Evolutionary conservation across 805 yeast species (phyloP).

Genomic region (Pichia nakasei): DNA sequence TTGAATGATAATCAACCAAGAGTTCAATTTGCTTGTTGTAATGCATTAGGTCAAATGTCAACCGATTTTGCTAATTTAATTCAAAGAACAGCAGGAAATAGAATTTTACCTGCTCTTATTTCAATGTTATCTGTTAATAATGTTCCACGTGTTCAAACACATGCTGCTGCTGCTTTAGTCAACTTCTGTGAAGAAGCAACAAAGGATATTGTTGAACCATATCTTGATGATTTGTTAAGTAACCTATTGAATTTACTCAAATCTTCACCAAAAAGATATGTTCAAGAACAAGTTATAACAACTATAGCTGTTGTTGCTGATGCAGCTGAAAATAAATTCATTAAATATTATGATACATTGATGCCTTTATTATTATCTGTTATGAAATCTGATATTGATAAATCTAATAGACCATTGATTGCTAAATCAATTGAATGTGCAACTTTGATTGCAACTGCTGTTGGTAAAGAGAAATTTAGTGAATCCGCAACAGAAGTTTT

Average conservation of each 20-base stretch:
- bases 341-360: slow-evolving; percentile 86
- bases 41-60: slow-evolving; percentile 92
- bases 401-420: slow-evolving; percentile 67
- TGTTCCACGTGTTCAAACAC: slow-evolving; percentile 91
- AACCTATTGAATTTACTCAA: slow-evolving; percentile 70
- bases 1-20: slow-evolving; percentile 82
- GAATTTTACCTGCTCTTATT: slow-evolving; percentile 81
- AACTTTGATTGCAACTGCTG: slow-evolving; percentile 88
- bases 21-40: slow-evolving; percentile 96
- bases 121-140: slow-evolving; percentile 65
- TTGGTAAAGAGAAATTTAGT: slow-evolving; percentile 81
- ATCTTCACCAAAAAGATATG: slow-evolving; percentile 75
- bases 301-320: slow-evolving; percentile 97
- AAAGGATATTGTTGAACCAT: slow-evolving; percentile 85
- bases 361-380: slow-evolving; percentile 85
- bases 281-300: slow-evolving; percentile 94
- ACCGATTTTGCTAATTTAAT: slow-evolving; percentile 91
- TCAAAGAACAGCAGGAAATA: slow-evolving; percentile 70
- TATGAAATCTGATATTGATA: slow-evolving; percentile 67
- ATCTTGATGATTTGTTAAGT: slow-evolving; percentile 68
- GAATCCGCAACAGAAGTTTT: slow-evolving; percentile 70
- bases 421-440: slow-evolving; percentile 96
- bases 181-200: slow-evolving; percentile 90
- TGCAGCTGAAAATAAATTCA: slow-evolving; percentile 82
- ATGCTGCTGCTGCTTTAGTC: slow-evolving; percentile 97